These are phyloP conservation scores for Aquanectria penicillioides DNA, from an alignment of 2,329 filamentous ascomycete genomes.

Conservation along the genomic window DNA sequence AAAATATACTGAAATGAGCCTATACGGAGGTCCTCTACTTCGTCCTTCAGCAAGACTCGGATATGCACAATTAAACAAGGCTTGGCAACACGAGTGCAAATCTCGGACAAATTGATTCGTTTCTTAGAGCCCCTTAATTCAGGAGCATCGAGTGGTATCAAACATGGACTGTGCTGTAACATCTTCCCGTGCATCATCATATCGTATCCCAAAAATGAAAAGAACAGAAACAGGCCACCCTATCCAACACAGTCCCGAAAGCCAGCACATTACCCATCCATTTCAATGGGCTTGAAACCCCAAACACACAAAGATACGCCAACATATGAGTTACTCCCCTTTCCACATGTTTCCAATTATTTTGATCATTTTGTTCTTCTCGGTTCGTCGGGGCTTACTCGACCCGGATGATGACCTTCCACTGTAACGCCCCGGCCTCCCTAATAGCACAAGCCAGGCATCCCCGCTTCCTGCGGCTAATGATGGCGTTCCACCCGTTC, in stretches of 20 bases:
- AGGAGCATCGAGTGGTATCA: conserved; percentile 3
- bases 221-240: not conserved
- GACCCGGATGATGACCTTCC: conserved; percentile 73
- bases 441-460: conserved; percentile 80
- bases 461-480: conserved; percentile 73
- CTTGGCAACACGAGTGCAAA: no score
- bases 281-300: not conserved
- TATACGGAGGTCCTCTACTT: no score
- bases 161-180: conserved; percentile 5
- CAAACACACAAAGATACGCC: conserved; percentile 11
- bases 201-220: conserved; percentile 16
- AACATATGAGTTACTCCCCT: not conserved
- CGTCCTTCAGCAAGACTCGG: no score
- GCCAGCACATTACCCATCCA: conserved; percentile 1
- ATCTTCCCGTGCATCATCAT: conserved; percentile 11
- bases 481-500: conserved; percentile 77
- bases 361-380: not conserved
- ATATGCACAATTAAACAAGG: no score
- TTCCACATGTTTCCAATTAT: conserved; percentile 4
- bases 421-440: conserved; percentile 76
- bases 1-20: no score
- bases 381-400: conserved; percentile 48
- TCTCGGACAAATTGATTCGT: no score
- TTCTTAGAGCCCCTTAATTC: no score
- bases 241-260: not conserved